phyloP scores from a whole-genome alignment of 2,329 filamentous ascomycete species.

The Trichoderma sp. region DNA sequence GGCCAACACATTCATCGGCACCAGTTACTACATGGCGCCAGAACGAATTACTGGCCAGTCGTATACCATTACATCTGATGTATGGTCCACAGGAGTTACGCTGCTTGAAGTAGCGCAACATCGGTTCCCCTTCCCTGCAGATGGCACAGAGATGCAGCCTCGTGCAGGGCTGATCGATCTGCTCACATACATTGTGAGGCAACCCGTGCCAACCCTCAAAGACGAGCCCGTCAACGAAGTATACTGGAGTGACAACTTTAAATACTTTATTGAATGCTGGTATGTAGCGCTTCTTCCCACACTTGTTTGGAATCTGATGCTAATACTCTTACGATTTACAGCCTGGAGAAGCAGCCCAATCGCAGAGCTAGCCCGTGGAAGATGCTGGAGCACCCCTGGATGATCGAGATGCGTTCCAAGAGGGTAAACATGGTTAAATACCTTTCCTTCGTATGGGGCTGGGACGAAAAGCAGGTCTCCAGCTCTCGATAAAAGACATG shows the following conservation, averaged over 20 bases:
- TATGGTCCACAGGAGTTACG: constrained; percentile 97
- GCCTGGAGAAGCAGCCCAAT: constrained; percentile 88
- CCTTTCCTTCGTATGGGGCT: constrained; percentile 93
- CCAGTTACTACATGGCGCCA: constrained; percentile 98
- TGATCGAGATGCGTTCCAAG: constrained; percentile 93
- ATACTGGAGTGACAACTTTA: constrained; percentile 95
- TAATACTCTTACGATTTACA: constrained; percentile 43
- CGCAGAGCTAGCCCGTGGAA: constrained; percentile 93
- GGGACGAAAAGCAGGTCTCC: constrained; percentile 62
- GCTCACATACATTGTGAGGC: constrained; percentile 94
- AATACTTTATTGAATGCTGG: constrained; percentile 99
- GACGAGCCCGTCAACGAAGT: constrained; percentile 90
- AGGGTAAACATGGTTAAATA: constrained; percentile 98
- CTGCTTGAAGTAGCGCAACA: constrained; percentile 99
- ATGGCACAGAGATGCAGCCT: constrained; percentile 93
- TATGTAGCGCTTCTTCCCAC: constrained; percentile 54
- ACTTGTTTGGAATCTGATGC: constrained; percentile 21
- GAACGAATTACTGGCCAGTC: constrained; percentile 96
- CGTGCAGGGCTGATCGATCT: constrained; percentile 91
- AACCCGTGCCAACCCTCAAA: constrained; percentile 92
- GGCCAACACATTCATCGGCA: constrained; percentile 98
- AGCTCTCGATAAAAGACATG: not conserved
- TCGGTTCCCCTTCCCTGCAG: constrained; percentile 95
- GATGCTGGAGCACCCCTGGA: constrained; percentile 99
- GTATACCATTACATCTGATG: constrained; percentile 97